phyloP scores from a whole-genome alignment of 2,329 filamentous ascomycete genomes.

The Calonectria leucothoes region DNA sequence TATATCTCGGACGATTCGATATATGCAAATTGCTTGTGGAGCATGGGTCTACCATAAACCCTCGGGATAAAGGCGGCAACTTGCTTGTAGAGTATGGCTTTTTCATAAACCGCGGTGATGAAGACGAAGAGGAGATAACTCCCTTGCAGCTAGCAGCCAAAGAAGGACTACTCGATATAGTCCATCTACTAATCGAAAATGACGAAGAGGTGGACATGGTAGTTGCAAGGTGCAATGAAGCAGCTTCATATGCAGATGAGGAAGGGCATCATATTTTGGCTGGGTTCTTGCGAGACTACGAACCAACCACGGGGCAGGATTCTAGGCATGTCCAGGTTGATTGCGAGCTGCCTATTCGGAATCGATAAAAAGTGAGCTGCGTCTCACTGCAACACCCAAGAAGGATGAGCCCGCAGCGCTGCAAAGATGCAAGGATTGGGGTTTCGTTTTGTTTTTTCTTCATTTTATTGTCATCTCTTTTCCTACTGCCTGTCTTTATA shows the following conservation, averaged over 20 bases:
- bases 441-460: too few species aligned
- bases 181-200: constrained; percentile 12
- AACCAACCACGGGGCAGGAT: neutral
- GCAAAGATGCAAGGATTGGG: too few species aligned
- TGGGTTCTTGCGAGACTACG: neutral
- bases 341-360: too few species aligned
- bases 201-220: constrained; percentile 3
- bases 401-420: too few species aligned
- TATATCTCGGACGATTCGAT: neutral
- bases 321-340: too few species aligned
- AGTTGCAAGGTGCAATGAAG: neutral
- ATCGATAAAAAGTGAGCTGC: too few species aligned
- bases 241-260: constrained; percentile 5
- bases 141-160: constrained; percentile 8
- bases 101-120: neutral
- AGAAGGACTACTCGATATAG: constrained; percentile 24
- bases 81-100: constrained; percentile 6
- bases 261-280: neutral
- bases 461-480: neutral
- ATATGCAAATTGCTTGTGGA: neutral
- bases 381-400: too few species aligned
- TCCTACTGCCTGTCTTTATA: too few species aligned
- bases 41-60: neutral
- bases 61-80: too few species aligned
- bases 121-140: neutral